A percentile compares a stretch with the other conserved stretches of the same genome.
phyloP scores from a whole-genome alignment of 345 rosid species.

The Eutrema japonicum region DNA sequence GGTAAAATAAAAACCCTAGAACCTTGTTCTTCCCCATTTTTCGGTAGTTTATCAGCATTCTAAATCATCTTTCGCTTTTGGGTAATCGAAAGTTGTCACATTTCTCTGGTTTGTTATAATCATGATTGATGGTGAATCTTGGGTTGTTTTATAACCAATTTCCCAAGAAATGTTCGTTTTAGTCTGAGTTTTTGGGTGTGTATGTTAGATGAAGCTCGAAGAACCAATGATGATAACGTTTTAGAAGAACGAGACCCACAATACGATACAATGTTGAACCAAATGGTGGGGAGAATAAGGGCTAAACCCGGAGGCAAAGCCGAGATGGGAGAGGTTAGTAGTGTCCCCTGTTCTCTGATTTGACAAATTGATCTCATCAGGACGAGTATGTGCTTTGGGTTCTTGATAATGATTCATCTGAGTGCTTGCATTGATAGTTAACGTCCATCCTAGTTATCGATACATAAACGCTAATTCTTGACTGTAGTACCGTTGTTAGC shows the following conservation, averaged over 20 bases:
- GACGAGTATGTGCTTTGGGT: neutral
- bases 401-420: neutral
- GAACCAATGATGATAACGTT: slow-evolving; percentile 50
- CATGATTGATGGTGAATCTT: slow-evolving; percentile 13
- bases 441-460: neutral
- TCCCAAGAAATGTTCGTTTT: neutral
- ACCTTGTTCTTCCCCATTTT: neutral
- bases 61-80: slow-evolving; percentile 4
- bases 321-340: slow-evolving; percentile 91
- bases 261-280: slow-evolving; percentile 80
- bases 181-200: slow-evolving; percentile 15
- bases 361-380: neutral
- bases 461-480: neutral
- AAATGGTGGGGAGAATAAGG: slow-evolving; percentile 85
- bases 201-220: slow-evolving; percentile 47
- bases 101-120: neutral
- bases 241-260: slow-evolving; percentile 75
- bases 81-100: slow-evolving; percentile 34
- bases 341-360: slow-evolving; percentile 1
- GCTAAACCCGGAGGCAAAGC: slow-evolving; percentile 83
- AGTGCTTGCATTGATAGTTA: neutral
- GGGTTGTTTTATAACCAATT: neutral
- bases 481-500: neutral
- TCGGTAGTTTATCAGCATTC: neutral
- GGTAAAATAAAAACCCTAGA: slow-evolving; percentile 45